Evolutionary conservation across 2,329 filamentous ascomycete genomes (phyloP).

Genomic region (Exserohilum rostratum): DNA sequence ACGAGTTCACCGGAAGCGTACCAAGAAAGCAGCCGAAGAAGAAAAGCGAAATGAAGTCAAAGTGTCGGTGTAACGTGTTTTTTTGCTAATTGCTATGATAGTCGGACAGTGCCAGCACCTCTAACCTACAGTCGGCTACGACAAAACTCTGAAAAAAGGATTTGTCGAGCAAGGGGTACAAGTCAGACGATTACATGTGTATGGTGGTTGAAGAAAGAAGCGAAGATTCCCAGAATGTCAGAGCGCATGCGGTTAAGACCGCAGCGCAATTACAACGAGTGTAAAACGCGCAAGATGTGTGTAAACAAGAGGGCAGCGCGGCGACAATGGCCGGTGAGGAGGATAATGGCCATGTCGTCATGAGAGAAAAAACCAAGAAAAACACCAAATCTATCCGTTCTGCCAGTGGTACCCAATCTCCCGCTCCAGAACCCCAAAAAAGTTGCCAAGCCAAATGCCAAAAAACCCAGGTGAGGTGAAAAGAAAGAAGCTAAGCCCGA

Average conservation of each 20-base stretch:
- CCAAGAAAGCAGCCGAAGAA: slow-evolving; percentile 3
- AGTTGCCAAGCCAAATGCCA: slow-evolving; percentile 26
- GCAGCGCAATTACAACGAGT: slow-evolving; percentile 48
- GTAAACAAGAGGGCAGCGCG: slow-evolving; percentile 25
- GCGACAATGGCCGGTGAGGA: slow-evolving; percentile 38
- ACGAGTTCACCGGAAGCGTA: background rate
- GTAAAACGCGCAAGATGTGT: slow-evolving; percentile 41
- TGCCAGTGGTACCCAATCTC: slow-evolving; percentile 17
- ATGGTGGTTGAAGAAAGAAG: slow-evolving; percentile 25
- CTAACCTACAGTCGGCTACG: slow-evolving; percentile 32
- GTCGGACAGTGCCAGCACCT: slow-evolving; percentile 43
- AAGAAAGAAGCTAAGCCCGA: slow-evolving; percentile 29
- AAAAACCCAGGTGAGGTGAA: slow-evolving; percentile 24
- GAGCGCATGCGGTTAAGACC: slow-evolving; percentile 14
- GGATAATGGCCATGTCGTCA: slow-evolving; percentile 39
- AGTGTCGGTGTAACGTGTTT: slow-evolving; percentile 19
- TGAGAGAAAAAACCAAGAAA: slow-evolving; percentile 29
- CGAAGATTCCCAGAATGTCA: slow-evolving; percentile 44
- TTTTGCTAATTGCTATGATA: slow-evolving; percentile 19
- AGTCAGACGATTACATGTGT: slow-evolving; percentile 30
- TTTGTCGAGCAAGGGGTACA: slow-evolving; percentile 26
- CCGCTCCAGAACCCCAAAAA: slow-evolving; percentile 25
- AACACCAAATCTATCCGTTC: slow-evolving; percentile 39
- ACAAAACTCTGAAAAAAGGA: slow-evolving; percentile 21
- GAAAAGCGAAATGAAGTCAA: slow-evolving; percentile 4